These are phyloP conservation scores for Geotrichum ghanense DNA, from an alignment of 805 yeast genomes.

Conservation along the genomic window DNA sequence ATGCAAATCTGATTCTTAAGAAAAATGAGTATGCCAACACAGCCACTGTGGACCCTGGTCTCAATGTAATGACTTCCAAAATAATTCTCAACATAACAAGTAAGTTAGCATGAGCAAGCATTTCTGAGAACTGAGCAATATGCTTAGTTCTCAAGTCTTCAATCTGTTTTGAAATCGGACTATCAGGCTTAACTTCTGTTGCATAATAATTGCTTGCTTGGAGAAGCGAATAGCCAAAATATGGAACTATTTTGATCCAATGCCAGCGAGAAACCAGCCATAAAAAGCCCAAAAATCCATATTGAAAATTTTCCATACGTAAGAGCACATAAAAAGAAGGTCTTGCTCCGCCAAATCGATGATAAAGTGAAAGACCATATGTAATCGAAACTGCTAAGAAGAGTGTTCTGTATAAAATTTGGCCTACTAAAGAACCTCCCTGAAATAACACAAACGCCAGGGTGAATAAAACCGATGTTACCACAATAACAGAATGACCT, in stretches of 20 bases:
- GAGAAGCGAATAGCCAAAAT: conserved; percentile 58
- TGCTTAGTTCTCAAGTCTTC: conserved; percentile 33
- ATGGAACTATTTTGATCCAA: conserved; percentile 57
- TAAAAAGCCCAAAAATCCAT: conserved; percentile 39
- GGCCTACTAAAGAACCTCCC: conserved; percentile 15
- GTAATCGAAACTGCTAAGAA: conserved; percentile 15
- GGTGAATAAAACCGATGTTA: conserved; percentile 9
- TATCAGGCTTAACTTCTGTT: conserved; percentile 7
- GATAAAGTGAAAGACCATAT: conserved; percentile 17
- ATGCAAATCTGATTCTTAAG: conserved; percentile 63
- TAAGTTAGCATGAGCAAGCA: conserved; percentile 44
- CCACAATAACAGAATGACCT: conserved; percentile 4
- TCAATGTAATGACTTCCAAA: conserved; percentile 41
- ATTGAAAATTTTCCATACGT: conserved; percentile 70
- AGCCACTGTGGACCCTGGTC: conserved; percentile 50
- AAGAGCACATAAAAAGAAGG: conserved; percentile 56
- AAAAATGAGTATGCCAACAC: conserved; percentile 41
- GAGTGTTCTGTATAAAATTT: conserved; percentile 17
- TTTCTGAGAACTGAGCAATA: conserved; percentile 40
- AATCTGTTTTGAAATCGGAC: conserved; percentile 19
- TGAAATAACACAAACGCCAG: conserved; percentile 15
- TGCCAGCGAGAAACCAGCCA: conserved; percentile 52
- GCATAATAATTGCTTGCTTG: conserved; percentile 54
- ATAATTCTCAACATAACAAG: conserved; percentile 31
- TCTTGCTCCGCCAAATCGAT: conserved; percentile 43